Evolutionary conservation across 2,329 filamentous ascomycete species (phyloP).

Genomic region (Bertia moriformis): DNA sequence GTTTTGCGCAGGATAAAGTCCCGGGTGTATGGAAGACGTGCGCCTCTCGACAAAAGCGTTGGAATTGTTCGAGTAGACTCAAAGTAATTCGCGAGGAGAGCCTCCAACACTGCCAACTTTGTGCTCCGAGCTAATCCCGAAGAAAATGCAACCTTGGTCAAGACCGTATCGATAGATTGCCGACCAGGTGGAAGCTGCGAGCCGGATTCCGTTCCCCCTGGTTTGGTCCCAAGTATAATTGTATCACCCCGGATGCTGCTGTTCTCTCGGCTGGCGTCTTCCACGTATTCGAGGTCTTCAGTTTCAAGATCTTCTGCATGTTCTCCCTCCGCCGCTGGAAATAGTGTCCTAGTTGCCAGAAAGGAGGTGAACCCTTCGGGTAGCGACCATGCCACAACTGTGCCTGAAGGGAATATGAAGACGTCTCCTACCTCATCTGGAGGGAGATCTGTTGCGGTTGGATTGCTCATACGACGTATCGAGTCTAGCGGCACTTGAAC

Average conservation of each 20-base stretch:
- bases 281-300: slow-evolving; percentile 56
- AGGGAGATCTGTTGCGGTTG: background rate
- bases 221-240: slow-evolving; percentile 53
- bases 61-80: slow-evolving; percentile 53
- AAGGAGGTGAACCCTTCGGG: slow-evolving; percentile 44
- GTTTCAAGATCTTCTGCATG: slow-evolving; percentile 48
- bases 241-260: slow-evolving; percentile 58
- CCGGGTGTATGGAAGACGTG: slow-evolving; percentile 42
- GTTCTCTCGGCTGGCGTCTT: slow-evolving; percentile 43
- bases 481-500: slow-evolving; percentile 12
- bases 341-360: slow-evolving; percentile 41
- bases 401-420: slow-evolving; percentile 39
- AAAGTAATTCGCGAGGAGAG: slow-evolving; percentile 49
- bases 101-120: slow-evolving; percentile 58
- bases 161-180: slow-evolving; percentile 20
- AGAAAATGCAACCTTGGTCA: slow-evolving; percentile 63
- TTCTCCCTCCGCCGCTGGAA: slow-evolving; percentile 43
- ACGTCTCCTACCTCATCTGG: slow-evolving; percentile 30
- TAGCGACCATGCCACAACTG: slow-evolving; percentile 49
- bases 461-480: background rate
- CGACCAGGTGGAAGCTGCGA: slow-evolving; percentile 6
- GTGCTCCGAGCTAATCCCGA: slow-evolving; percentile 57
- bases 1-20: slow-evolving; percentile 59
- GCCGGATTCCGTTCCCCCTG: background rate
- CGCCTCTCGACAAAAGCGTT: slow-evolving; percentile 41